Percentiles rank a stretch among this genome's conserved stretches.
Evolutionary conservation across 768 basidiomycete species (phyloP).

Genomic region (Lepiota brunneoincarnata): DNA sequence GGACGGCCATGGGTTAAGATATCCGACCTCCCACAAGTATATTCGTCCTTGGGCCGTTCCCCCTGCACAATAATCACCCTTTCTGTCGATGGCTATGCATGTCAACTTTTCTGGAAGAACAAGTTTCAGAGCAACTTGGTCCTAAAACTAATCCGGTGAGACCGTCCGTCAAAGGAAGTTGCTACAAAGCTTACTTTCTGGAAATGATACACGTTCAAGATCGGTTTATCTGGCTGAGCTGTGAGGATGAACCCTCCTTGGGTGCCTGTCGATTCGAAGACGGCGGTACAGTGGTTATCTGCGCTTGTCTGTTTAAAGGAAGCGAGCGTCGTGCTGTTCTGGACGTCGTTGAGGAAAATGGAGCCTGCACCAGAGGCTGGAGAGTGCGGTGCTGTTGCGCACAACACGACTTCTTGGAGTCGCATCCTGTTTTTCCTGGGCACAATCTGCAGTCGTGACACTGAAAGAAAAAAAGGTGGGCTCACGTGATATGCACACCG

Average conservation of each 20-base stretch:
- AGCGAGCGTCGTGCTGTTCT: slow-evolving; percentile 70
- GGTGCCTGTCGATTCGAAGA: slow-evolving; percentile 63
- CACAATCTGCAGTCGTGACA: not conserved
- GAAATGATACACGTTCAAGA: slow-evolving; percentile 88
- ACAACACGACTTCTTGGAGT: slow-evolving; percentile 68
- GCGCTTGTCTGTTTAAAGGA: slow-evolving; percentile 87
- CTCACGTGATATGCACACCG: too few relatives aligned
- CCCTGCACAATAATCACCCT: slow-evolving; percentile 79
- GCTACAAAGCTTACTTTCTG: slow-evolving; percentile 66
- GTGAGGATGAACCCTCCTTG: slow-evolving; percentile 84
- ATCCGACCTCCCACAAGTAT: slow-evolving; percentile 92
- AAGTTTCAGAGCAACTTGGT: slow-evolving; percentile 84
- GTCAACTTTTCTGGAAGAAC: slow-evolving; percentile 88
- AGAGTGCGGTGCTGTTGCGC: slow-evolving; percentile 52
- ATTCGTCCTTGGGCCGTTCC: slow-evolving; percentile 88
- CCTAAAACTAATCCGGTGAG: slow-evolving; percentile 44
- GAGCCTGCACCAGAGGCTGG: slow-evolving; percentile 52
- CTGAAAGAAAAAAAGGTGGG: slow-evolving; percentile 11
- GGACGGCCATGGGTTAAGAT: not conserved
- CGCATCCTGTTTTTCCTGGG: slow-evolving; percentile 36
- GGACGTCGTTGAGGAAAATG: slow-evolving; percentile 78
- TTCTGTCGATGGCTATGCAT: slow-evolving; percentile 72
- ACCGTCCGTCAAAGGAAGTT: slow-evolving; percentile 1
- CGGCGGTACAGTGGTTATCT: slow-evolving; percentile 59
- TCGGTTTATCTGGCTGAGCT: slow-evolving; percentile 83